phyloP scores from a whole-genome alignment of 306 rosid genomes.

The Quillaja saponaria region DNA sequence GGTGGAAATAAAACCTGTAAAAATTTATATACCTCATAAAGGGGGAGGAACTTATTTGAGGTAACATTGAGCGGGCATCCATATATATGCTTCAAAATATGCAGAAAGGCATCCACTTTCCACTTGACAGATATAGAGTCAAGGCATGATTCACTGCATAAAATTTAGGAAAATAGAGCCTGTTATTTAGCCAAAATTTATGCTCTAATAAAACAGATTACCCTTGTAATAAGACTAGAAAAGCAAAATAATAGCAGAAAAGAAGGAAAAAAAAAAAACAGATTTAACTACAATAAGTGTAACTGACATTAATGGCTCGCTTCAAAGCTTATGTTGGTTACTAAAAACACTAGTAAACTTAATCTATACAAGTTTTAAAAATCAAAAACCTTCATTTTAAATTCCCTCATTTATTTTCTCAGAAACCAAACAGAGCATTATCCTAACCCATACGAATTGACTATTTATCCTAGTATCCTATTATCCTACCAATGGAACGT shows the following conservation, averaged over 20 bases:
- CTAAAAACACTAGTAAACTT: neutral
- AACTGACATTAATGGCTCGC: no score
- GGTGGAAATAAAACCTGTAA: neutral
- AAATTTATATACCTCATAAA: slow-evolving; percentile 61
- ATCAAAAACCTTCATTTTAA: neutral
- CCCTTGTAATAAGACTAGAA: neutral
- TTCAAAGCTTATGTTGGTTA: no score
- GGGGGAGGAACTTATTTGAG: slow-evolving; percentile 45
- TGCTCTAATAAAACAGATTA: neutral
- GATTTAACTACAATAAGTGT: no score
- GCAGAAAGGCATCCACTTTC: slow-evolving; percentile 49
- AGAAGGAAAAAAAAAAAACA: neutral
- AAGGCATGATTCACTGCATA: slow-evolving; percentile 59
- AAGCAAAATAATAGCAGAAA: neutral
- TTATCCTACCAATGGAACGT: neutral
- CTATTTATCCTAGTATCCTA: neutral
- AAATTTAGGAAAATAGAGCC: slow-evolving; percentile 11
- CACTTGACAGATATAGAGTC: slow-evolving; percentile 53
- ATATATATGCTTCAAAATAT: slow-evolving; percentile 56
- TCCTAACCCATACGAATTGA: neutral
- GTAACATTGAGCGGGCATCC: slow-evolving; percentile 51
- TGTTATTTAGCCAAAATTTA: neutral
- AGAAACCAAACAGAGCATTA: slow-evolving; percentile 9
- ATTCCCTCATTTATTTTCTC: slow-evolving; percentile 1
- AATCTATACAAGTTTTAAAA: neutral